A percentile compares a stretch with the other conserved stretches of the same genome.
Evolutionary conservation across 169 alveolate species (phyloP).

Genomic region (Miamiensis avidus): DNA sequence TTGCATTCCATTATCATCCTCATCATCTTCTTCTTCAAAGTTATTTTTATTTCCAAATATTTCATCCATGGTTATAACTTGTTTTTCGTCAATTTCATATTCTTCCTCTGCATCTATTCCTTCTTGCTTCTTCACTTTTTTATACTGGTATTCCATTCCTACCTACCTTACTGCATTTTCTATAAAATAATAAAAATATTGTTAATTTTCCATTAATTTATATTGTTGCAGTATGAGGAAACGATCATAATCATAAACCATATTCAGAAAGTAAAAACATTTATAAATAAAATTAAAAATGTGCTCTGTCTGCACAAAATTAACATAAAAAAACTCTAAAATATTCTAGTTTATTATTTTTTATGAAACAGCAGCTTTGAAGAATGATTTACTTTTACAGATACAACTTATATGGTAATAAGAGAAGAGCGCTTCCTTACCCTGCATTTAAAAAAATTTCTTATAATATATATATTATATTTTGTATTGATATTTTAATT

Average conservation of each 20-base stretch:
- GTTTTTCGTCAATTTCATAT: slow-evolving; percentile 11
- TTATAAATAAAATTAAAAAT: too few relatives aligned
- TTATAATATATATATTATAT: too few relatives aligned
- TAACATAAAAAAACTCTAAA: too few relatives aligned
- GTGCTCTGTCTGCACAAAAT: too few relatives aligned
- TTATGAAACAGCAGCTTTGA: too few relatives aligned
- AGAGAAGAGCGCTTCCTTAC: background rate
- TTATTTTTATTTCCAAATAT: slow-evolving; percentile 14
- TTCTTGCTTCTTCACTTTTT: slow-evolving; percentile 8
- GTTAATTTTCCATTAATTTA: too few relatives aligned
- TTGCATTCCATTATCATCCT: slow-evolving; percentile 47
- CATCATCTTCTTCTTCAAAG: slow-evolving; percentile 33
- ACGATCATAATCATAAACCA: too few relatives aligned
- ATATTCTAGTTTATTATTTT: too few relatives aligned
- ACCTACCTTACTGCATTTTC: background rate
- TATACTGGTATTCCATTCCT: background rate
- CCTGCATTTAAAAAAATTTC: background rate
- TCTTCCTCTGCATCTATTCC: slow-evolving; percentile 44
- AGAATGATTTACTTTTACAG: too few relatives aligned
- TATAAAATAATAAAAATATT: too few relatives aligned
- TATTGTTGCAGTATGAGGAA: too few relatives aligned
- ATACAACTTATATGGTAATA: background rate
- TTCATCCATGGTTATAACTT: slow-evolving; percentile 33
- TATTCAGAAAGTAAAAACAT: too few relatives aligned
- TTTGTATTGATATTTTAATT: background rate